Base-by-base conservation (phyloP, 1,284 basidiomycete genomes). In the Sporisorium exsertum region DNA sequence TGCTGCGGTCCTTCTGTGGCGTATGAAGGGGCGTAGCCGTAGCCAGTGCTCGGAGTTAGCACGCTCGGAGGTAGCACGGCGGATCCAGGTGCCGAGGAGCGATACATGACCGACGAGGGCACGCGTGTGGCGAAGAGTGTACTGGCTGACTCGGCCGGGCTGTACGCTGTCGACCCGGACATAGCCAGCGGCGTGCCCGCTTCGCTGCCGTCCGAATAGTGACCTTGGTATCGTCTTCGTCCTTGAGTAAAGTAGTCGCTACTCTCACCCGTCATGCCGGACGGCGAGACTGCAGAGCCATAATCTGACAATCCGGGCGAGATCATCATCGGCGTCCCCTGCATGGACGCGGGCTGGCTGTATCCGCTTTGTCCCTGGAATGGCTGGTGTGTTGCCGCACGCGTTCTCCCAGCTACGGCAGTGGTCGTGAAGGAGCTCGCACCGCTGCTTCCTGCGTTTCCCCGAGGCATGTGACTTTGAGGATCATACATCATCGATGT, bases 211-310 rank as follows among this genome's bases (percentile, higher is more conserved):
- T 55, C 60, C 35, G 60, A 50, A 16, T 43, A 22, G 10, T 52
- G 60, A 9, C 45, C 56, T 24, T 35, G 56, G 22, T 49, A 59
- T n/a, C 67, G 67, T 16, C 61, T 70, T 46, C 57, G 52, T 20
- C 49, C 61, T 37, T 55, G 57, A 3, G 22, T 32, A 22, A 70
- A 70, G 42, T 70, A 70, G 42, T 70, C 67, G 6, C 46, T 45
- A 5, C 61, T 35, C 24, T 63, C 67, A 9, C 60, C 45, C 15
- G 61, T 54, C 13, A 64, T 51, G 1, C 67, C 61, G 9, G 66
- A 69, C 6, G 66, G 66, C 33, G 61, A 63, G 7, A 55, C 46
- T 42, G 40, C 33, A 5, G 29, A 51, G 35, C 57, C 60, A n/a
- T 63, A 64, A 8, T 69, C 66, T 1, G 60, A 61, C 8, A 33